Base-by-base conservation (phyloP, 805 yeast genomes). In the Vanderwaltozyma polyspora region DNA sequence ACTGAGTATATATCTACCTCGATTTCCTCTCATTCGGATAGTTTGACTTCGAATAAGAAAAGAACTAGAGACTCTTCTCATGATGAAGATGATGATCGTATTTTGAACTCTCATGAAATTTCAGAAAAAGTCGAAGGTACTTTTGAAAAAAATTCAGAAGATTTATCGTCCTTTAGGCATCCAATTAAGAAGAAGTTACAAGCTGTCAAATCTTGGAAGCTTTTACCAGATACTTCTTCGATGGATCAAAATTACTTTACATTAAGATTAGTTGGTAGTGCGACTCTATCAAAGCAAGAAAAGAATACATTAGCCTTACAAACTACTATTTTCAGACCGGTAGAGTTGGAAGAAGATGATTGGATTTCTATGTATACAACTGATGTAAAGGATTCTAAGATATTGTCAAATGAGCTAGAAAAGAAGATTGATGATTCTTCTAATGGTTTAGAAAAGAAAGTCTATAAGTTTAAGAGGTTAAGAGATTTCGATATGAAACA, bases 211-310 rank as follows among this genome's bases (percentile, higher is more conserved):
- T 67, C 85, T 2, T 83, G 86, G 84, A 78, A 79, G 18, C 62
- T 91, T 19, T 63, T 87, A 41, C 98, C 98, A 6, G 96, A 91
- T 57, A 76, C 91, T 8, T 76, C 89, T n/a, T 72, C 82, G 68
- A 67, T 85, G 70, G 98, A 91, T 58, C 77, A 83, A 45, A 72
- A 68, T 34, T 85, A 70, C 49, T 63, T 74, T 48, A 66, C 75
- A 22, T 62, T 84, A 28, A 81, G 78, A 54, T 72, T 83, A 45
- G 59, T 61, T 14, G 75, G 74, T 15, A 66, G 70, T 34, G 74
- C 74, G 0, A 59, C 67, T 5, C 51, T 66, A 45, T 60, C 63
- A 25, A 46, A 46, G 34, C 49, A 62, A 39, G 54, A 55, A 35
- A 44, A 46, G 39, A 43, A 59, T 35, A 45, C 59, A 42, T 31